These are phyloP conservation scores for Dissophora ornata DNA, from an alignment of 192 early-diverging fungal species.

Conservation along the genomic window DNA sequence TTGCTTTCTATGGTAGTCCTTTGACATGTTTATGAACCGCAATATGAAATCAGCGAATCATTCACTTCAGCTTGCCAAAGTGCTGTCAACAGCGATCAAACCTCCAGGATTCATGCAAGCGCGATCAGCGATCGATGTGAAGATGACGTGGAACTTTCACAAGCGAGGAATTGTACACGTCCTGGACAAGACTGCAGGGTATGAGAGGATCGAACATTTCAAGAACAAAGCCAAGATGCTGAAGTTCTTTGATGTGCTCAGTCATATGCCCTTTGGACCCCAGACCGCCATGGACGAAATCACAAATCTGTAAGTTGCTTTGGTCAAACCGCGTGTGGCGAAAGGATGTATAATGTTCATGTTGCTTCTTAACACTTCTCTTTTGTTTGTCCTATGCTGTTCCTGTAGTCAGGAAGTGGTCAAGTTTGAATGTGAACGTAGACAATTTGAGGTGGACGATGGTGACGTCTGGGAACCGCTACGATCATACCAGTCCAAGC, in stretches of 20 bases:
- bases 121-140: conserved; percentile 24
- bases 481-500: conserved; percentile 51
- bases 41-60: conserved; percentile 40
- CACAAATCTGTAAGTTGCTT: conserved; percentile 54
- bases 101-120: conserved; percentile 40
- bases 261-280: conserved; percentile 48
- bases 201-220: conserved; percentile 6
- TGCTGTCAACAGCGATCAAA: conserved; percentile 28
- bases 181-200: conserved; percentile 35
- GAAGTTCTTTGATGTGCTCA: conserved; percentile 62
- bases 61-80: conserved; percentile 53
- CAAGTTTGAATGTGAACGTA: conserved; percentile 31
- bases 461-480: conserved; percentile 58
- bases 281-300: conserved; percentile 42
- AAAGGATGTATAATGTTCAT: too few species aligned
- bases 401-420: conserved; percentile 53
- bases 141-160: conserved; percentile 50
- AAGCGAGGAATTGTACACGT: conserved; percentile 50
- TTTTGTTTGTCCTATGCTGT: conserved; percentile 4
- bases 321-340: not conserved
- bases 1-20: conserved; percentile 15
- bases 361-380: too few species aligned
- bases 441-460: conserved; percentile 20
- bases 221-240: conserved; percentile 27
- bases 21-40: conserved; percentile 40